These are phyloP conservation scores for Aulographum hederae DNA, from an alignment of 2,329 filamentous ascomycete species.

Conservation along the genomic window DNA sequence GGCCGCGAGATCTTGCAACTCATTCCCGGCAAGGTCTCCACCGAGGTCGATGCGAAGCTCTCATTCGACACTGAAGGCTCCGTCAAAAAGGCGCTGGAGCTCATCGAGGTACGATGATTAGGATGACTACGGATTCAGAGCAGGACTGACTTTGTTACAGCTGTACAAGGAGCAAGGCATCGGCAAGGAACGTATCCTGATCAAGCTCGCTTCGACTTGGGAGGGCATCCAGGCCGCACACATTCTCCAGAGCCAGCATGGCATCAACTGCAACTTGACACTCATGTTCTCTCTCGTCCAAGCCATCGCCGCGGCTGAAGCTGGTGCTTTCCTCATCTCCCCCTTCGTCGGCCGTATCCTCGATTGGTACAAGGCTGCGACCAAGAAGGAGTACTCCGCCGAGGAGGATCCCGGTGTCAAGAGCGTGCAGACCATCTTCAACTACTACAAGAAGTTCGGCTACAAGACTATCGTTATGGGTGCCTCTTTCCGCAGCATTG, in stretches of 20 bases:
- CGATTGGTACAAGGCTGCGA: conserved; percentile 96
- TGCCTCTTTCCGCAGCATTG: conserved; percentile 88
- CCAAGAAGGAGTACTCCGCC: conserved; percentile 82
- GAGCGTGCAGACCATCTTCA: conserved; percentile 86
- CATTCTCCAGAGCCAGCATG: conserved; percentile 89
- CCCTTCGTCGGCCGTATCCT: conserved; percentile 98
- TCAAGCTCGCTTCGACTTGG: conserved; percentile 99
- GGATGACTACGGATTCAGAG: neutral
- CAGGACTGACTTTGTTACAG: conserved; percentile 25
- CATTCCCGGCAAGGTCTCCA: conserved; percentile 95
- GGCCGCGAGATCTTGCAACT: conserved; percentile 95
- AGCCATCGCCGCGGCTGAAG: conserved; percentile 91
- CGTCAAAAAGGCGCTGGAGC: conserved; percentile 87
- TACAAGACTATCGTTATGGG: conserved; percentile 99
- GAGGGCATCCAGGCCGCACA: conserved; percentile 98
- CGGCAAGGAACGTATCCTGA: conserved; percentile 82
- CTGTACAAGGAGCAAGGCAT: conserved; percentile 90
- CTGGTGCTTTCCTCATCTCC: conserved; percentile 90
- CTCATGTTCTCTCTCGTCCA: conserved; percentile 95
- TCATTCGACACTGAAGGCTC: conserved; percentile 90
- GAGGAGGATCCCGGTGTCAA: conserved; percentile 91
- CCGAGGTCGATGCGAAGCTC: conserved; percentile 89
- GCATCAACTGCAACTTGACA: conserved; percentile 96
- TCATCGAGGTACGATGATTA: conserved; percentile 59
- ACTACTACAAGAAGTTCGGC: conserved; percentile 99